Base-by-base conservation (phyloP, 192 early-diverging fungal species). In the Coemansia sp. region DNA sequence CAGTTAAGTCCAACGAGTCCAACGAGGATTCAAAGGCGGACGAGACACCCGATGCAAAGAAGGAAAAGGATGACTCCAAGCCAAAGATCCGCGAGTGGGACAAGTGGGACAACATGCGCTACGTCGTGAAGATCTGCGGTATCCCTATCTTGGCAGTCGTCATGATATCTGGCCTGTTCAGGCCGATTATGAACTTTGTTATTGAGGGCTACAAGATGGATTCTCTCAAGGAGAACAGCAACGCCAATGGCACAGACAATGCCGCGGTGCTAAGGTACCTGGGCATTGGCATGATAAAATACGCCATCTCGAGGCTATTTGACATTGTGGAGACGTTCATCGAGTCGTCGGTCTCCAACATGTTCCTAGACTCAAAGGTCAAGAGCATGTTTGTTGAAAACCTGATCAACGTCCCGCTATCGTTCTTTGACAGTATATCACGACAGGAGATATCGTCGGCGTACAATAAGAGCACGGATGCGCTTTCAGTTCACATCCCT, bases 401-500 rank as follows among this genome's bases (percentile, higher is more conserved):
- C 15, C 54, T 73, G 50, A 45, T 79, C 3, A 33, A 65, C n/a
- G 75, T 70, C 2, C 75, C 75, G 2, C 40, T 73, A 7, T 66
- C 63, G n/a, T 73, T 72, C 30, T 79, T 72, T 34, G 75, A 79
- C 31, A 62, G 66, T 37, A 68, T 48, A 3, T 64, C 62, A 17
- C 41, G 62, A 3, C 75, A 72, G 33, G 41, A 79, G 10, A 56
- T 72, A 7, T 62, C 57, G 1, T 45, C 50, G 1, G 65, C 58
- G 3, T 78, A 72, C 36, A 50, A 62, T 19, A 36, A 56, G 2
- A 65, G 70, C 0, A 57, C 66, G 2, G 31, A 67, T 3, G 59
- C 53, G 7, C 29, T 78, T 15, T 62, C 65, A 0, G 10, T 7
- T 5, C 54, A 30, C 2, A 64, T 78, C 5, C 65, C 59, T 3